Percentiles rank a stretch among this genome's conserved stretches.
Conservation (phyloP, 768 basidiomycete genomes). For the Tulasnella sp. region DNA sequence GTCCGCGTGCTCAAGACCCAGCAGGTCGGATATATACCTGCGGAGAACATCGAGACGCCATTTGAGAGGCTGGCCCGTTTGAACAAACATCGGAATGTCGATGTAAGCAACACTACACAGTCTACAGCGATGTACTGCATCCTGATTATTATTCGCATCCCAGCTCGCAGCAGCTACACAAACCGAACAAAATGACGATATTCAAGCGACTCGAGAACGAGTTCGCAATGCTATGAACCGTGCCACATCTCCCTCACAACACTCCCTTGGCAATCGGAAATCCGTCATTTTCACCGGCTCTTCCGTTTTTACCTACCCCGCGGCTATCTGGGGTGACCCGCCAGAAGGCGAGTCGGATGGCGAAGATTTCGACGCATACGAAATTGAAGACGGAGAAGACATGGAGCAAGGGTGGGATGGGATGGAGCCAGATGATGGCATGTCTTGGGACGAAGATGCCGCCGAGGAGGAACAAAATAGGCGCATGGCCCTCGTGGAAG, state of each 20-base stretch:
- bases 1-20: slow-evolving; percentile 97
- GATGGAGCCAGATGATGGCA: slow-evolving; percentile 59
- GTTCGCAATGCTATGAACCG: slow-evolving; percentile 32
- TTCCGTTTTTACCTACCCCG: slow-evolving; percentile 63
- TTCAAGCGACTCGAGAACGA: slow-evolving; percentile 42
- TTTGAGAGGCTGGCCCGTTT: slow-evolving; percentile 90
- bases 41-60: slow-evolving; percentile 98
- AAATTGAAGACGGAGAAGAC: slow-evolving; percentile 35
- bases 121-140: neutral
- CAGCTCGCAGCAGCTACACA: slow-evolving; percentile 69
- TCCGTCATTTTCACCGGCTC: slow-evolving; percentile 66
- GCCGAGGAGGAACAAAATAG: slow-evolving; percentile 40
- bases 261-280: slow-evolving; percentile 25
- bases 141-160: neutral
- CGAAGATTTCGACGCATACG: slow-evolving; percentile 50
- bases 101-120: slow-evolving; percentile 44
- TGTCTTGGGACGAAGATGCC: slow-evolving; percentile 74
- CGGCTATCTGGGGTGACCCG: slow-evolving; percentile 72
- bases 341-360: slow-evolving; percentile 52
- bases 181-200: slow-evolving; percentile 50
- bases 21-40: slow-evolving; percentile 97
- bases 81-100: slow-evolving; percentile 95
- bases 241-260: slow-evolving; percentile 20
- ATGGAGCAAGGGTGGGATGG: slow-evolving; percentile 56
- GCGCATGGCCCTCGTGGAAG: neutral